A percentile compares a stretch with the other conserved stretches of the same genome.
Evolutionary conservation across 179 eudicot species (phyloP).

Genomic region (Sideroxylon spinosum): DNA sequence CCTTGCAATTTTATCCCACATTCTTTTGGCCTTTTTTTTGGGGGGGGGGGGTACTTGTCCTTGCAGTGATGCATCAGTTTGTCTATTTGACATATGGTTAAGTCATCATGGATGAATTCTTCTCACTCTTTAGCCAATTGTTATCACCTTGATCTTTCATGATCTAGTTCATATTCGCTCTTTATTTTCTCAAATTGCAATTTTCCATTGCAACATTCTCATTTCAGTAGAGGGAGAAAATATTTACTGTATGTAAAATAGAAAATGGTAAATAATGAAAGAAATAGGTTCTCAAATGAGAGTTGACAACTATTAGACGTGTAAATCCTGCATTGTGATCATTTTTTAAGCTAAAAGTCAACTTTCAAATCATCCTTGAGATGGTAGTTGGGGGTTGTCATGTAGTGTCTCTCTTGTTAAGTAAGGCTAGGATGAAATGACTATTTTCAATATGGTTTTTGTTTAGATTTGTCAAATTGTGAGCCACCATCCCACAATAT

Average conservation of each 20-base stretch:
- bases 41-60: too few relatives aligned
- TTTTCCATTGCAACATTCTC: background rate
- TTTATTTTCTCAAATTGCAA: background rate
- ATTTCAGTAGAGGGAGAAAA: background rate
- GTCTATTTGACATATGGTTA: background rate
- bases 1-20: background rate
- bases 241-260: background rate
- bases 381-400: background rate
- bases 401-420: background rate
- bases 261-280: background rate
- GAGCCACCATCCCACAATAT: too few relatives aligned
- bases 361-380: background rate
- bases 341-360: background rate
- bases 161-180: background rate
- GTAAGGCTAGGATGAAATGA: too few relatives aligned
- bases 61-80: slow-evolving; percentile 1
- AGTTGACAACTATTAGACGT: background rate
- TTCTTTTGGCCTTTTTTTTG: background rate
- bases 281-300: background rate
- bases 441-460: too few relatives aligned
- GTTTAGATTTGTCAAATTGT: too few relatives aligned
- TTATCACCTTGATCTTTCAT: slow-evolving; percentile 1
- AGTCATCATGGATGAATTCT: background rate
- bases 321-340: background rate
- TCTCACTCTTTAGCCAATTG: background rate